phyloP scores from a whole-genome alignment of 2,329 filamentous ascomycete species.

The Scedosporium dehoogii region DNA sequence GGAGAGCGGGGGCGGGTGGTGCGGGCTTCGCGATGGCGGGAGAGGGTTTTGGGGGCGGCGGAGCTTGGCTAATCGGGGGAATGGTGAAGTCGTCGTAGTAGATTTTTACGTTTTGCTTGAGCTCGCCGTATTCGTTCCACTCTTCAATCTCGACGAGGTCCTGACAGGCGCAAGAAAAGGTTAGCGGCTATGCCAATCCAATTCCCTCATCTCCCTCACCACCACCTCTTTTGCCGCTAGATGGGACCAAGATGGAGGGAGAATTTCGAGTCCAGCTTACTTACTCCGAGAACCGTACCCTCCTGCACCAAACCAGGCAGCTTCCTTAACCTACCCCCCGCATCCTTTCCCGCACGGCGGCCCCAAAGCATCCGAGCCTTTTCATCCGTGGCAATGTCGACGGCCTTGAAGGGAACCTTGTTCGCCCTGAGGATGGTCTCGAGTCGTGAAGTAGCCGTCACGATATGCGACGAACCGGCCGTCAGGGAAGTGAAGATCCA shows the following conservation, averaged over 20 bases:
- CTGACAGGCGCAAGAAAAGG: conserved; percentile 34
- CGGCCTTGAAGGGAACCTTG: conserved; percentile 82
- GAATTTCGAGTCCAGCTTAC: conserved; percentile 23
- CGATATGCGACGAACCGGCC: conserved; percentile 88
- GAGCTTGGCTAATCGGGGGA: conserved; percentile 35
- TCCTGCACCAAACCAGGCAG: conserved; percentile 83
- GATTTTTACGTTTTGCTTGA: conserved; percentile 73
- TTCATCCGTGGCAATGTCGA: conserved; percentile 86
- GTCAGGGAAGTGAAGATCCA: conserved; percentile 97
- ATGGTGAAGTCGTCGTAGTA: conserved; percentile 54
- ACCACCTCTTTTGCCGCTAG: not conserved
- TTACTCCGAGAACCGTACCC: conserved; percentile 74
- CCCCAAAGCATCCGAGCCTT: conserved; percentile 84
- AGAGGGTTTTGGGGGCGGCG: conserved; percentile 16
- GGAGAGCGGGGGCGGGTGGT: conserved; percentile 15
- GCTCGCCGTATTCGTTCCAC: conserved; percentile 97
- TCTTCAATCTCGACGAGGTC: conserved; percentile 92
- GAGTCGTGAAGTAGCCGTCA: conserved; percentile 89
- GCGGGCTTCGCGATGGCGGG: conserved; percentile 19
- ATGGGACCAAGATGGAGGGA: too few relatives aligned
- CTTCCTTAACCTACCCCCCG: conserved; percentile 55
- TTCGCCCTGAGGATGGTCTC: conserved; percentile 96
- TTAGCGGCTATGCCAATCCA: not conserved
- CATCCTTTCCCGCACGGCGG: conserved; percentile 68
- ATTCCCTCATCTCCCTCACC: not conserved